phyloP scores from a whole-genome alignment of 2,329 filamentous ascomycete genomes.

The Clonostachys byssicola region DNA sequence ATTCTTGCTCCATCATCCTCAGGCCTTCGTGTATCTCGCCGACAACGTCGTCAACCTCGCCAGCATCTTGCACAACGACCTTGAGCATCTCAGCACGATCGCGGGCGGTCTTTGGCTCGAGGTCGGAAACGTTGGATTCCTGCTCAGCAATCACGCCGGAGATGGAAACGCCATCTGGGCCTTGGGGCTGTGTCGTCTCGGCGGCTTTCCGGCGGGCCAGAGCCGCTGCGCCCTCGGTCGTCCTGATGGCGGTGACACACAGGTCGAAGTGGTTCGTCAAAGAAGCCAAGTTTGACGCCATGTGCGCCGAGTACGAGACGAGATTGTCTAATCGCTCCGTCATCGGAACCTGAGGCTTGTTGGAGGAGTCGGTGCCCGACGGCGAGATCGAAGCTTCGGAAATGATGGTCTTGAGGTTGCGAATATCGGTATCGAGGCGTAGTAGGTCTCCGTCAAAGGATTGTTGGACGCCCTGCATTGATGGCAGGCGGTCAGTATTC shows the following conservation, averaged over 20 bases:
- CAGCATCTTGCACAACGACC: constrained; percentile 70
- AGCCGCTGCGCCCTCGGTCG: constrained; percentile 77
- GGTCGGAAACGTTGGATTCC: constrained; percentile 40
- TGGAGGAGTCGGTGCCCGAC: constrained; percentile 20
- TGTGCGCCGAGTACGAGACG: constrained; percentile 72
- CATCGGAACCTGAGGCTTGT: constrained; percentile 32
- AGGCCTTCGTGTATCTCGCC: constrained; percentile 71
- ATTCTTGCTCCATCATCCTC: constrained; percentile 70
- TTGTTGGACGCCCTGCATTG: constrained; percentile 53
- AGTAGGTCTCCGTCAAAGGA: constrained; percentile 74
- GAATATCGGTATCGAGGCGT: constrained; percentile 71
- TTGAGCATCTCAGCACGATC: constrained; percentile 81
- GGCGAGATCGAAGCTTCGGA: constrained; percentile 23
- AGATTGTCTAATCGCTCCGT: constrained; percentile 49
- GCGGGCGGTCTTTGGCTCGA: constrained; percentile 68
- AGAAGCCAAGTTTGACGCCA: constrained; percentile 76
- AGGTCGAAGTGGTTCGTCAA: constrained; percentile 88
- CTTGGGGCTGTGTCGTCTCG: constrained; percentile 50
- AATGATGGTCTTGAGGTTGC: constrained; percentile 57
- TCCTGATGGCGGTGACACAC: constrained; percentile 85
- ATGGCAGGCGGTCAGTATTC: neutral
- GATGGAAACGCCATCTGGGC: constrained; percentile 50
- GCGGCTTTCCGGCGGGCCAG: constrained; percentile 65
- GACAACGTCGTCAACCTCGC: constrained; percentile 63
- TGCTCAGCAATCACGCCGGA: constrained; percentile 62